Evolutionary conservation across 1,284 basidiomycete species (phyloP).

Genomic region (Leccinum solheimii): DNA sequence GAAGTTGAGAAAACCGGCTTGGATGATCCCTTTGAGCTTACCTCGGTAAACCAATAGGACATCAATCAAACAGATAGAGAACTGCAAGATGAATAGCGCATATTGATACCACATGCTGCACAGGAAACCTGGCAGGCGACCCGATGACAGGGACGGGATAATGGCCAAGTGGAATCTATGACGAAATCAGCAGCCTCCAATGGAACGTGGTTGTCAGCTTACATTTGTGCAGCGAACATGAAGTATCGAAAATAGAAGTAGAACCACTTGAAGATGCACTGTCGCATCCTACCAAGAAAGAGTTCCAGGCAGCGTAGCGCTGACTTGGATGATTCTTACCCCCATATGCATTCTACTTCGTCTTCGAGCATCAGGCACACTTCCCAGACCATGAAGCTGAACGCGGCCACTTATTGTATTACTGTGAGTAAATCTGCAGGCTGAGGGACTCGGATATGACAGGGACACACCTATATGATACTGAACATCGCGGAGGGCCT

Average conservation of each 20-base stretch:
- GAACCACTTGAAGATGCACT: slow-evolving; percentile 19
- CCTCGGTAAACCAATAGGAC: slow-evolving; percentile 21
- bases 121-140: not conserved
- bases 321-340: slow-evolving; percentile 11
- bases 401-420: slow-evolving; percentile 15
- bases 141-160: slow-evolving; percentile 16
- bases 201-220: not conserved
- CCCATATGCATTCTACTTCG: slow-evolving; percentile 27
- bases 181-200: not conserved
- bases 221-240: slow-evolving; percentile 19
- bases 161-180: slow-evolving; percentile 15
- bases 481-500: slow-evolving; percentile 8
- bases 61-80: slow-evolving; percentile 12
- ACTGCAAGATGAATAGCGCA: not conserved
- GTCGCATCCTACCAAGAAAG: slow-evolving; percentile 14
- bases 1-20: not conserved
- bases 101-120: slow-evolving; percentile 23
- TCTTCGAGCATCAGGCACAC: slow-evolving; percentile 11
- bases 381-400: slow-evolving; percentile 22
- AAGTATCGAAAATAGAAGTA: slow-evolving; percentile 26
- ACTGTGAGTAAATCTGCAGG: not conserved
- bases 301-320: not conserved
- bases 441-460: not conserved
- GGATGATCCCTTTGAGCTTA: slow-evolving; percentile 8
- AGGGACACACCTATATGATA: slow-evolving; percentile 16